These are phyloP conservation scores for Globisporangium spiculum DNA, from an alignment of 352 stramenopile species.

Conservation along the genomic window DNA sequence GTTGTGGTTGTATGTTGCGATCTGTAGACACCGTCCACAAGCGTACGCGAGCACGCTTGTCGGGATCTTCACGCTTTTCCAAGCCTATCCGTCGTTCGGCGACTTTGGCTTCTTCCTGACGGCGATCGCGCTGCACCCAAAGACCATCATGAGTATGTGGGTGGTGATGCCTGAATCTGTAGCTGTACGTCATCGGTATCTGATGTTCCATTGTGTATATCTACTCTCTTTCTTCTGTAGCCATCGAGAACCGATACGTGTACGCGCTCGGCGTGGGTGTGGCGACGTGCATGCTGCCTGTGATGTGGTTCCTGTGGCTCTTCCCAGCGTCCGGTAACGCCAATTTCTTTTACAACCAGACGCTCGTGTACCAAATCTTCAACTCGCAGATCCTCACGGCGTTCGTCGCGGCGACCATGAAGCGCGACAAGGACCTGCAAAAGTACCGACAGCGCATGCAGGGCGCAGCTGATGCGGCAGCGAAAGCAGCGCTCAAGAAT, in stretches of 20 bases:
- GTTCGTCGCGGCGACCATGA: slow-evolving; percentile 79
- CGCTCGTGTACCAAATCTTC: slow-evolving; percentile 85
- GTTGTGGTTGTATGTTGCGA: not conserved
- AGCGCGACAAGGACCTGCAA: slow-evolving; percentile 78
- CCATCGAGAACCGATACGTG: slow-evolving; percentile 75
- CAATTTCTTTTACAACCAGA: slow-evolving; percentile 91
- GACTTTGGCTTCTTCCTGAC: slow-evolving; percentile 81
- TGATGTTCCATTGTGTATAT: not conserved
- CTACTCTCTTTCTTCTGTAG: slow-evolving; percentile 24
- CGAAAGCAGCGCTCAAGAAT: not conserved
- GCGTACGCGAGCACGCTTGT: slow-evolving; percentile 62
- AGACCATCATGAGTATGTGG: slow-evolving; percentile 70
- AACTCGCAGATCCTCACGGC: slow-evolving; percentile 71
- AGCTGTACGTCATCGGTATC: not conserved
- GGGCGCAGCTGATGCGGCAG: not conserved
- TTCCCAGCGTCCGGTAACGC: slow-evolving; percentile 82
- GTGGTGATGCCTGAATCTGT: not conserved
- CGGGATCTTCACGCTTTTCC: slow-evolving; percentile 77
- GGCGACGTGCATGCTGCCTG: slow-evolving; percentile 69
- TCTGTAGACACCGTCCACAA: slow-evolving; percentile 58
- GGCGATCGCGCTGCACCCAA: slow-evolving; percentile 65
- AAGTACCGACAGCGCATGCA: slow-evolving; percentile 38
- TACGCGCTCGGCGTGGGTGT: slow-evolving; percentile 67
- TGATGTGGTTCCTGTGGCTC: slow-evolving; percentile 89
- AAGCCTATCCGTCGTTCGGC: slow-evolving; percentile 73